These are phyloP conservation scores for Pseudevernia furfuracea DNA, from an alignment of 495 filamentous ascomycete species.

Conservation along the genomic window DNA sequence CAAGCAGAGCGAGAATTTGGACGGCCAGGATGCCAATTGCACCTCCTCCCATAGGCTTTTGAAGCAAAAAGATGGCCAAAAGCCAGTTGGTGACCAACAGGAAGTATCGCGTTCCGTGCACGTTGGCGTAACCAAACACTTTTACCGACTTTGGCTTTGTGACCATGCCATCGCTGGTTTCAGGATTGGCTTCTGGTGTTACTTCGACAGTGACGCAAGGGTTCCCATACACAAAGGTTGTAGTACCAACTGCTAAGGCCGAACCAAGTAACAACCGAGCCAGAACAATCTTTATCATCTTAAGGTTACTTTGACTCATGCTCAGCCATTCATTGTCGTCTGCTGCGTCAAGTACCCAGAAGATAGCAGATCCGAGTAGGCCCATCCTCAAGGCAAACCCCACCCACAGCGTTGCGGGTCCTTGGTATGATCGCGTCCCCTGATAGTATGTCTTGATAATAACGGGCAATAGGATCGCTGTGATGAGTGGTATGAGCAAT, in stretches of 20 bases:
- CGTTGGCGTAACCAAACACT: conserved; percentile 85
- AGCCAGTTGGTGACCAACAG: conserved; percentile 72
- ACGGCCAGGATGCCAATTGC: conserved; percentile 70
- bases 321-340: conserved; percentile 83
- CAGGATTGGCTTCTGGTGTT: conserved; percentile 20
- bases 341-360: conserved; percentile 85
- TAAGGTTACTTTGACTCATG: conserved; percentile 51
- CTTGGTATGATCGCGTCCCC: conserved; percentile 74
- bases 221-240: conserved; percentile 66
- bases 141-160: conserved; percentile 51
- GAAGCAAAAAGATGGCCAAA: conserved; percentile 66
- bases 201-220: conserved; percentile 59
- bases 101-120: conserved; percentile 85
- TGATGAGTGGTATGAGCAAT: conserved; percentile 65
- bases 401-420: conserved; percentile 75
- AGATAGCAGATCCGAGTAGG: conserved; percentile 67
- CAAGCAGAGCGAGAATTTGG: conserved; percentile 79
- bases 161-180: conserved; percentile 34
- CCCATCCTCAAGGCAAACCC: conserved; percentile 69
- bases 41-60: conserved; percentile 90
- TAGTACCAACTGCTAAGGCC: conserved; percentile 58
- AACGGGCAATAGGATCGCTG: conserved; percentile 65
- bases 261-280: conserved; percentile 67
- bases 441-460: conserved; percentile 72
- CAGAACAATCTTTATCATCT: conserved; percentile 63